Percentiles rank a stretch among this genome's conserved stretches.
Evolutionary conservation across 352 stramenopile genomes (phyloP).

Genomic region (Phytopythium ostracodes): DNA sequence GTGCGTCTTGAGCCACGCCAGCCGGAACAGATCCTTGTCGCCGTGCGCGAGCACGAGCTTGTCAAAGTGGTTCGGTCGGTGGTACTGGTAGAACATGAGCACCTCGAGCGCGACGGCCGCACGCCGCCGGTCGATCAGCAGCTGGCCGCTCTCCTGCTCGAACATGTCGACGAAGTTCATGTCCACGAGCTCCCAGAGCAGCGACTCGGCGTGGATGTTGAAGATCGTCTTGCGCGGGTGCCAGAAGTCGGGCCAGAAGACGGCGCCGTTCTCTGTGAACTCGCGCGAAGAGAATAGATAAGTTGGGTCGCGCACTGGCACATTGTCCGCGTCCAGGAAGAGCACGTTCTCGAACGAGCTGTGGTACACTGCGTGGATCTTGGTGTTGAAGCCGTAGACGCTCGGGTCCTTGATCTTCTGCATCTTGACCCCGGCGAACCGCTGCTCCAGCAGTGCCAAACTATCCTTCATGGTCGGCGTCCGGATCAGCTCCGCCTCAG

Average conservation of each 20-base stretch:
- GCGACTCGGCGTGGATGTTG: conserved; percentile 51
- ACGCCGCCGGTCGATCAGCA: conserved; percentile 54
- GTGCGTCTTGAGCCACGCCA: conserved; percentile 72
- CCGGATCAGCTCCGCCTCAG: conserved; percentile 36
- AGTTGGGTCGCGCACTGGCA: conserved; percentile 55
- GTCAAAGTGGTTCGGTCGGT: conserved; percentile 58
- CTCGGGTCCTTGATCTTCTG: conserved; percentile 43
- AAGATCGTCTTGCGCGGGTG: conserved; percentile 69
- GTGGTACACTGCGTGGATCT: conserved; percentile 67
- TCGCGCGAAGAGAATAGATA: conserved; percentile 55
- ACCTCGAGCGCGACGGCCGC: conserved; percentile 39
- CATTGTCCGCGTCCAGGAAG: conserved; percentile 73
- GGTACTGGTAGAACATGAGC: conserved; percentile 58
- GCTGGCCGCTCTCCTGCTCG: conserved; percentile 73
- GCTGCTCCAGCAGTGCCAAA: conserved; percentile 21
- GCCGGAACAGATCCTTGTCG: conserved; percentile 78
- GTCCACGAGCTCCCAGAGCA: conserved; percentile 66
- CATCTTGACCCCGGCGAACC: conserved; percentile 34
- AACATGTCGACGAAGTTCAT: conserved; percentile 70
- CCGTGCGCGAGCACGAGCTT: conserved; percentile 57
- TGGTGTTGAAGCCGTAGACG: conserved; percentile 52
- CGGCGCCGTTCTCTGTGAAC: conserved; percentile 34
- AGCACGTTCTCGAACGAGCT: conserved; percentile 63
- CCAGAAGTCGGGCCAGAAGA: conserved; percentile 83
- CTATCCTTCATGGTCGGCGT: conserved; percentile 26